These are phyloP conservation scores for Candida qinlingensis DNA, from an alignment of 805 yeast species.

Conservation along the genomic window DNA sequence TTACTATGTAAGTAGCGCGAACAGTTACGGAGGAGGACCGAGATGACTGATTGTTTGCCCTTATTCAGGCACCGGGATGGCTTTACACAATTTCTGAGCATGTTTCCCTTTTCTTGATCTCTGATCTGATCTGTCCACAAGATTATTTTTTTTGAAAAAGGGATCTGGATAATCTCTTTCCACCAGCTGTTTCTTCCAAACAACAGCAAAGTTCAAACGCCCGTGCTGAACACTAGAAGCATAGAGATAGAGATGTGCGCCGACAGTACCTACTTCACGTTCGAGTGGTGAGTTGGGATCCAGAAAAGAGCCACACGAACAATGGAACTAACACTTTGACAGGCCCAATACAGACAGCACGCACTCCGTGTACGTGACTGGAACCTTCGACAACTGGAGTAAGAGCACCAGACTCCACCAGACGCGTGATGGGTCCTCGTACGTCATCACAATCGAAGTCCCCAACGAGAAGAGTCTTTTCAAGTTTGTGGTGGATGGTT, in stretches of 20 bases:
- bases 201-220: too few species aligned
- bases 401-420: constrained; percentile 38
- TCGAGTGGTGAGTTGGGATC: constrained; percentile 10
- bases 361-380: constrained; percentile 45
- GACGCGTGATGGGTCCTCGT: constrained; percentile 32
- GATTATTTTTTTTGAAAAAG: too few species aligned
- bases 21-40: too few species aligned
- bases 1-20: too few species aligned
- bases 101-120: too few species aligned
- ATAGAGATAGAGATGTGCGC: neutral
- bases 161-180: too few species aligned
- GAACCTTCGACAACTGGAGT: constrained; percentile 56
- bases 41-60: too few species aligned
- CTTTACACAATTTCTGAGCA: too few species aligned
- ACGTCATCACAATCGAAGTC: constrained; percentile 39
- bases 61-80: too few species aligned
- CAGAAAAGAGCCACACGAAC: neutral
- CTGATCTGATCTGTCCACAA: too few species aligned
- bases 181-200: too few species aligned
- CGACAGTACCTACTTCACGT: constrained; percentile 5
- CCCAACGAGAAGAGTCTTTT: constrained; percentile 37
- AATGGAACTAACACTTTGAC: neutral
- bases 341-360: constrained; percentile 24
- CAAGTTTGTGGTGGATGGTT: constrained; percentile 55
- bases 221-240: neutral